Base-by-base conservation (phyloP, 2,329 filamentous ascomycete genomes). In the Acrocalymma vagum region DNA sequence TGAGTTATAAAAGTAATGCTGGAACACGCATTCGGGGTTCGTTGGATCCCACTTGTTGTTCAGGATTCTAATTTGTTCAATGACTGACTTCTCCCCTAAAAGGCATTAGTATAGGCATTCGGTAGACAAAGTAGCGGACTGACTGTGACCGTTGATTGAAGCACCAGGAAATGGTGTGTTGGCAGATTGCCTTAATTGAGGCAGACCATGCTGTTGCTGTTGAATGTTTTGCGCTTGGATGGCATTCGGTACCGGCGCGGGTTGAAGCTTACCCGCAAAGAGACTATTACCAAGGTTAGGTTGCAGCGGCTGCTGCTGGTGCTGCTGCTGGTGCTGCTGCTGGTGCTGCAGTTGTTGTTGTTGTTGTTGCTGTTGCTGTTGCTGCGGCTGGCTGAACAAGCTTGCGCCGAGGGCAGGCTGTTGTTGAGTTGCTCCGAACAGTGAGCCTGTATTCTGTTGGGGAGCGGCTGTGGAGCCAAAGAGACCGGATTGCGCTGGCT, bases 1-100 rank as follows among this genome's bases (percentile, higher is more conserved):
- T 53, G 88, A 84, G 72, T 94, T 94, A 78, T 94, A 95, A 68
- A 94, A 90, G 75, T 93, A 93, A 63, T 88, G 78, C 68, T 90
- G 87, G 74, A 94, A 90, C 18, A 81, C 82, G 58, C 87, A 91
- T 63, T 83, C 83, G 15, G 83, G 78, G 65, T 78, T 81, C 17
- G 78, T 70, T 1, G 87, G 84, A 47, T 88, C 79, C 89, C 89
- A 94, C 72, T 92, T 91, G 45, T 83, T 77, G 36, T 83, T 75
- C 26, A 94, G 78, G 17, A 84, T 76, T 46, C 79, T 76, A 67
- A 92, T 88, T 67, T 93, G 88, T 42, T 91, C 85, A 14, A 83
- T 78, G 29, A 92, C 81, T 31, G 85, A 82, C 66, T 90, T 90
- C 63, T 91, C 86, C 55, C 78, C 82, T 84, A 22, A 5, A 9